Conservation (phyloP, 169 alveolate genomes). For the Plasmodium gallinaceum region DNA sequence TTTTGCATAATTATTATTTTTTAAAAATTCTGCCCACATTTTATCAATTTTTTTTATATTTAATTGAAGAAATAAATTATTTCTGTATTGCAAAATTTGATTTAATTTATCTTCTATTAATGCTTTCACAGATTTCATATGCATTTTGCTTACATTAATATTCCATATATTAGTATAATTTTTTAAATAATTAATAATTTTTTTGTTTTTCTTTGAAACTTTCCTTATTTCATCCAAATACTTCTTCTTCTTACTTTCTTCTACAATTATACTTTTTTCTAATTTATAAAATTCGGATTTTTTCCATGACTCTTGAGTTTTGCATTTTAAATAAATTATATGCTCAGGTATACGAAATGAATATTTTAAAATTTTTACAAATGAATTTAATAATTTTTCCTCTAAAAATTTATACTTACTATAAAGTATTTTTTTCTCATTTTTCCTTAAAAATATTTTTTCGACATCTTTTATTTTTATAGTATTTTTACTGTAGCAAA, state of each 20-base stretch:
- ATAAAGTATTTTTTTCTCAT: constrained; percentile 28
- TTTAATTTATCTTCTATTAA: constrained; percentile 30
- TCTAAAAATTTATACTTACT: constrained; percentile 40
- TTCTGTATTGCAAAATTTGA: constrained; percentile 21
- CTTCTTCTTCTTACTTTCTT: background rate
- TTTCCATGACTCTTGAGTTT: background rate
- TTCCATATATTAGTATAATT: constrained; percentile 41
- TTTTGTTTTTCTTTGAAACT: constrained; percentile 14
- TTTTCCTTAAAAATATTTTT: constrained; percentile 24
- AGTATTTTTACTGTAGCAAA: constrained; percentile 5
- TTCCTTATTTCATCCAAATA: constrained; percentile 32
- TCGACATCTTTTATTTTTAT: background rate
- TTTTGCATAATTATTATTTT: constrained; percentile 58
- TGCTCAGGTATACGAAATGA: constrained; percentile 60
- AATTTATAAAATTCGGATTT: background rate
- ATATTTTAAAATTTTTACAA: constrained; percentile 58
- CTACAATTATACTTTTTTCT: background rate
- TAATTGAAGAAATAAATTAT: constrained; percentile 53
- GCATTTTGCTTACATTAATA: constrained; percentile 27
- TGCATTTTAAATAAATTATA: constrained; percentile 22
- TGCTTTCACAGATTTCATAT: constrained; percentile 16
- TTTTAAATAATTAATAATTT: constrained; percentile 11
- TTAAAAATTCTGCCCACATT: constrained; percentile 72
- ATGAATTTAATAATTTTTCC: constrained; percentile 17
- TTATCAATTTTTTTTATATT: constrained; percentile 46